These are phyloP conservation scores for Corchorus capsularis DNA, from an alignment of 345 rosid genomes.

Conservation along the genomic window DNA sequence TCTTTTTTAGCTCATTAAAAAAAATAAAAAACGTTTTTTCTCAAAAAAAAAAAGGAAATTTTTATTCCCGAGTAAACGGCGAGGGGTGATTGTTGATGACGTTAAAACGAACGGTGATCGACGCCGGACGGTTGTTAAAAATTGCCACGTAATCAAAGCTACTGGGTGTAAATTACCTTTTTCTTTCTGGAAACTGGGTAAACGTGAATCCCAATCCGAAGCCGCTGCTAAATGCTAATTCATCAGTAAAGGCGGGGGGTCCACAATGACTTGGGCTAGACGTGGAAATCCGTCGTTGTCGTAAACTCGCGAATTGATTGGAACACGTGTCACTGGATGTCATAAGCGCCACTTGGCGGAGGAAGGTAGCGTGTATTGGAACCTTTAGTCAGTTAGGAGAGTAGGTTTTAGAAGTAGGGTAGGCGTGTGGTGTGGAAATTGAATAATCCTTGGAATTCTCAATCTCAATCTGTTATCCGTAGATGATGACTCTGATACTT, in stretches of 20 bases:
- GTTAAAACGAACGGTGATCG: neutral
- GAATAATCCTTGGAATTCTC: neutral
- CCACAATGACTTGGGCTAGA: neutral
- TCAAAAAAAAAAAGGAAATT: too few species aligned
- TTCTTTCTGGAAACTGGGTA: neutral
- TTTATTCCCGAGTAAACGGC: too few species aligned
- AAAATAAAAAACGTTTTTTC: too few species aligned
- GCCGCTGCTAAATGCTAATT: neutral
- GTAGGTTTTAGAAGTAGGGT: neutral
- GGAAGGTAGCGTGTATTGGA: neutral
- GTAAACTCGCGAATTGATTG: neutral
- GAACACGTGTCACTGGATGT: neutral
- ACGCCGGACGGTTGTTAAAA: neutral
- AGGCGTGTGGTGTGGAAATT: neutral
- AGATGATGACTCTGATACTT: neutral
- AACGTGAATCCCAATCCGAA: neutral
- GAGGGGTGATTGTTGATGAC: too few species aligned
- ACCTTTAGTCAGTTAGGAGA: neutral
- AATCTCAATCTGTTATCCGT: neutral
- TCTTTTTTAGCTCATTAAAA: too few species aligned
- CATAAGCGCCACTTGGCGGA: neutral
- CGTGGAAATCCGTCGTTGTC: neutral
- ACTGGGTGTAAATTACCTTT: neutral
- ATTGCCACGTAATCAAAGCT: too few species aligned
- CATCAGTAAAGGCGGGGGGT: neutral